These are phyloP conservation scores for Pseudocercospora crystallina DNA, from an alignment of 2,329 filamentous ascomycete species.

Conservation along the genomic window DNA sequence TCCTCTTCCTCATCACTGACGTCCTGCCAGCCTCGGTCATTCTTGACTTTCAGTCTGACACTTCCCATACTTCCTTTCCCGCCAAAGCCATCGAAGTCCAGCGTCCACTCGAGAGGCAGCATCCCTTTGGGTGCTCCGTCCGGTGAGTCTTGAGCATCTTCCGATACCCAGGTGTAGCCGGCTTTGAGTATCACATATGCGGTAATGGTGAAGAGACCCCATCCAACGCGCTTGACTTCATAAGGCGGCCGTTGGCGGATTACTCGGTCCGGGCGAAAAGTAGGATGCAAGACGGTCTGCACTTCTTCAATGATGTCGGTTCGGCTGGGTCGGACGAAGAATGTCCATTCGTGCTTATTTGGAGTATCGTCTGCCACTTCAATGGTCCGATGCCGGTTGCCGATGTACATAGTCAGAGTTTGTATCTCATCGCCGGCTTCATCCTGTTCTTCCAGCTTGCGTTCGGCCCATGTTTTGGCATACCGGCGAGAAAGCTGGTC, in stretches of 20 bases:
- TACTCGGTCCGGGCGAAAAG: slow-evolving; percentile 41
- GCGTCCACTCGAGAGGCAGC: slow-evolving; percentile 43
- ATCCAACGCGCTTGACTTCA: slow-evolving; percentile 42
- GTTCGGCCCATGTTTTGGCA: slow-evolving; percentile 37
- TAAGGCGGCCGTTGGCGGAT: slow-evolving; percentile 40
- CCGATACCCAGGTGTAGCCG: slow-evolving; percentile 46
- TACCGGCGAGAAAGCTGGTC: slow-evolving; percentile 37
- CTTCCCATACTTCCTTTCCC: slow-evolving; percentile 42
- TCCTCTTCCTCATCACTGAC: slow-evolving; percentile 18
- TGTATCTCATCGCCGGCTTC: slow-evolving; percentile 32
- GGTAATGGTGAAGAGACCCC: slow-evolving; percentile 45
- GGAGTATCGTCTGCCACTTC: slow-evolving; percentile 10
- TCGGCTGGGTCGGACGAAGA: slow-evolving; percentile 46
- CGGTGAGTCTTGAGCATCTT: slow-evolving; percentile 36
- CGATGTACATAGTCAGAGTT: slow-evolving; percentile 46
- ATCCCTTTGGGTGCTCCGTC: slow-evolving; percentile 35
- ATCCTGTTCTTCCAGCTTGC: slow-evolving; percentile 38
- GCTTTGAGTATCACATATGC: slow-evolving; percentile 44
- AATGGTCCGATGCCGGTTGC: slow-evolving; percentile 42
- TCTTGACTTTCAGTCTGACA: slow-evolving; percentile 42
- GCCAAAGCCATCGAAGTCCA: slow-evolving; percentile 42
- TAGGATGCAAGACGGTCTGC: slow-evolving; percentile 44
- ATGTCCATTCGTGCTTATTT: slow-evolving; percentile 45
- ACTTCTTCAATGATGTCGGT: slow-evolving; percentile 48
- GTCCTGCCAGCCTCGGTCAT: slow-evolving; percentile 28